Base-by-base conservation (phyloP, 148 eudicot genomes). In the Vaccinium darrowii region DNA sequence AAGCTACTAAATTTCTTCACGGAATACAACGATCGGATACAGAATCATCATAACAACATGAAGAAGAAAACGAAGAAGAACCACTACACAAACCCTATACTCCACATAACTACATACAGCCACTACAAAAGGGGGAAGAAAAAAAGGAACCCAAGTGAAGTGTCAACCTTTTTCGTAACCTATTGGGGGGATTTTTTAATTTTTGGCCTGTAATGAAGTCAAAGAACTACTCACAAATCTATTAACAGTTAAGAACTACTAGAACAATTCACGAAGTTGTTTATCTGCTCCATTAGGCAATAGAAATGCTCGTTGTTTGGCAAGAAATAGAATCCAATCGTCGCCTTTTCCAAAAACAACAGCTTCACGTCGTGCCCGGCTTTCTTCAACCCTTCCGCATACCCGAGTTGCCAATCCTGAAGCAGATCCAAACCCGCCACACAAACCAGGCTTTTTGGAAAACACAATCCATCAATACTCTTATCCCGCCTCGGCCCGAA, bases 301-400 rank as follows among this genome's bases (percentile, higher is more conserved):
- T 88, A 88, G 89, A 92, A 95, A 83, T 95, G 90, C 25, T 95
- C 94, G 53, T 95, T 95, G 62, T 95, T 95, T 11, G 98, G 95
- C 88, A 95, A 87, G 91, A 95, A 94, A 56, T 92, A 95, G 86
- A 92, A 95, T n/a, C 98, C 98, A 16, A 95, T 95, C 3, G 98
- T 95, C 1, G 97, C 98, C 85, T 94, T 76, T 52, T 92, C 76
- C 12, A 95, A 81, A 78, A 82, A 93, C 1, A 95, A 84, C 12
- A 94, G 88, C 8, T 89, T 84, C 84, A 94, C 95, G 23, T 89
- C 91, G 19, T 92, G 91, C 30, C 91, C 92, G 0, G 89, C 81
- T 2, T 81, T 89, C 84, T 78, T 87, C 9, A 95, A 86, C 87
- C 98, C 98, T 63, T 92, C 88, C 15, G 89, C 97, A 71, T 95